Base-by-base conservation (phyloP, 352 stramenopile genomes). In the Phytophthora constricta region DNA sequence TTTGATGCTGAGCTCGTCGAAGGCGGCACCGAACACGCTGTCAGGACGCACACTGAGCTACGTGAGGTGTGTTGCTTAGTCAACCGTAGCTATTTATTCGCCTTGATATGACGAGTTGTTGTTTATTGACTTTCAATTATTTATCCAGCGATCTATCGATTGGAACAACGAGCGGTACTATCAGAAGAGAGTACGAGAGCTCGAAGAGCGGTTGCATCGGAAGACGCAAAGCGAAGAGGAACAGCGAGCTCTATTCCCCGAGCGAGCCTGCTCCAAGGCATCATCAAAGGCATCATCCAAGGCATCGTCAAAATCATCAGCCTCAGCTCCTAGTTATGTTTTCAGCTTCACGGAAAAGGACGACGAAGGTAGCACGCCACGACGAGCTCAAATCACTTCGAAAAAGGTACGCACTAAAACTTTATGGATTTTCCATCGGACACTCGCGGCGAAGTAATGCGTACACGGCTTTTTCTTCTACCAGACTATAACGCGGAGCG, bases 141-240 rank as follows among this genome's bases (percentile, higher is more conserved):
- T 57, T 54, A 31, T 14, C 25, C 22, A 68, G 64, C 37, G 43
- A 48, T 19, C 37, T 48, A 61, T 58, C 25, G 20, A 56, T 19
- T 62, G 9, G 45, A 58, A 57, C 16, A 62, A 65, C 37, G 62
- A 85, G 27, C 47, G 39, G 8, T 70, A 64, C 19, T 68, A 80
- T 19, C 52, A 72, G 46, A 28, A 59, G 0, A 58, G 63, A 19
- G 72, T 77, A 20, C 55, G 53, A 54, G 59, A 71, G n/a, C 54
- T 81, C 7, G 66, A 81, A 70, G 51, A 72, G 17, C 62, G 57
- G 9, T 20, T 81, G 8, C 61, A 76, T 22, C 62, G 48, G 47
- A 71, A 58, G 46, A 14, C 54, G 19, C 70, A 80, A 51, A 42
- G 50, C 54, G 65, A 67, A 46, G 67, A 84, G 48, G 72, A 80